Evolutionary conservation across 177 flowering plant species (phyloP).

Genomic region (Vitis hybrid): DNA sequence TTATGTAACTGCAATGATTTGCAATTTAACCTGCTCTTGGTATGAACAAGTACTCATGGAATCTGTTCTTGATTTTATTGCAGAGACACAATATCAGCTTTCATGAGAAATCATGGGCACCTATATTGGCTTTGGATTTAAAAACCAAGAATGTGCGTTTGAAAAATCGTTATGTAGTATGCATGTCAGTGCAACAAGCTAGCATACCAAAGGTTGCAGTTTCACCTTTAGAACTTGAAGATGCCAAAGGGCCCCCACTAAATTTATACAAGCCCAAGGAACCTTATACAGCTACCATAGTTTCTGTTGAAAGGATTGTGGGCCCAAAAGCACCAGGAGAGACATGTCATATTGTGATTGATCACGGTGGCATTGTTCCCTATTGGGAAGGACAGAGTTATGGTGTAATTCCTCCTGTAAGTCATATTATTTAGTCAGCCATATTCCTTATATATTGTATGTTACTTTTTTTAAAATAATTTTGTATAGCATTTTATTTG

Average conservation of each 20-base stretch:
- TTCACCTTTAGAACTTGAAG: constrained; percentile 75
- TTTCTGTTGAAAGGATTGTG: constrained; percentile 90
- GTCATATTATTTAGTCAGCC: constrained; percentile 19
- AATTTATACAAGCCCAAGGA: constrained; percentile 78
- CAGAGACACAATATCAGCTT: constrained; percentile 61
- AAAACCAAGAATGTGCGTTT: constrained; percentile 30
- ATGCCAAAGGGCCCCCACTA: constrained; percentile 81
- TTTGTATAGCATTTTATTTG: too few species aligned
- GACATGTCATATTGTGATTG: constrained; percentile 95
- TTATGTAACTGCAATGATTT: background rate
- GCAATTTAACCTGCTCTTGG: background rate
- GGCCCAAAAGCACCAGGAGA: constrained; percentile 97
- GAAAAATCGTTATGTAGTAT: constrained; percentile 32
- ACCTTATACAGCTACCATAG: constrained; percentile 91
- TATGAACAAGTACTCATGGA: background rate
- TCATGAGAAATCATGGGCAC: constrained; percentile 49
- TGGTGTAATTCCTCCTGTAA: constrained; percentile 95
- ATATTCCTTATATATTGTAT: background rate
- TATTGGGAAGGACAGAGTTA: constrained; percentile 99
- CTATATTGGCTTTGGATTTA: constrained; percentile 33
- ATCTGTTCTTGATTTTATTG: constrained; percentile 17
- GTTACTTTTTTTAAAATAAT: background rate
- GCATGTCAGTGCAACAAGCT: constrained; percentile 87
- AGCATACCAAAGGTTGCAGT: constrained; percentile 65
- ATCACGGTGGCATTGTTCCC: constrained; percentile 93